Evolutionary conservation across 345 rosid species (phyloP), one percentile per base, ranked within the genome.

Genomic region (Euphorbia pulcherrima): DNA sequence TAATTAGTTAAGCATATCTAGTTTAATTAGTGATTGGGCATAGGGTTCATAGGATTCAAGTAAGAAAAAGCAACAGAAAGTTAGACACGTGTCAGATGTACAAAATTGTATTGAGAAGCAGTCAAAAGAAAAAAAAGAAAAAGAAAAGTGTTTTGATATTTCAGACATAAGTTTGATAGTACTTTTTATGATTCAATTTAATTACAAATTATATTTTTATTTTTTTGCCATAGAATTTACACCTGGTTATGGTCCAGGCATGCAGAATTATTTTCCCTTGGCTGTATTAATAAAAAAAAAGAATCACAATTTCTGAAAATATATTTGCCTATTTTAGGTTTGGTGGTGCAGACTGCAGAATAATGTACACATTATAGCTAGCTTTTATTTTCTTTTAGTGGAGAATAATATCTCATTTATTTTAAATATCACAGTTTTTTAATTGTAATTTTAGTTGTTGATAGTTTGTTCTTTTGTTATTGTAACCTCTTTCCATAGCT

Each of bases 181-280:
- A 23, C 75, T 57, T 71, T 63, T 47, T 44, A 54, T 7, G 68
- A 65, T 58, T 59, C 70, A 8, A 12, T n/a, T n/a, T n/a, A n/a
- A n/a, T n/a, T n/a, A n/a, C n/a, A n/a, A n/a, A n/a, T n/a, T n/a
- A n/a, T n/a, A n/a, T n/a, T n/a, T n/a, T n/a, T 48, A 50, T 35
- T 26, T 23, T n/a, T 4, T 47, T 9, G 47, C 1, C 4, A 2
- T 41, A 14, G 47, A 41, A 41, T 41, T 8, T 41, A 41, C 47
- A 41, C 47, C 5, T 39, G 5, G 44, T 39, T 39, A 7, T 41
- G 47, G 12, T 1, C 2, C 47, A 33, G 37, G 47, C 47, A 2
- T 41, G 47, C 11, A 41, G 47, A 41, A 41, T 41, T 33, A 2
- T n/a, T n/a, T n/a, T n/a, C n/a, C n/a, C n/a, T n/a, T n/a, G n/a